Conservation (phyloP, 164 flowering plant species). For the Annona cherimola region DNA sequence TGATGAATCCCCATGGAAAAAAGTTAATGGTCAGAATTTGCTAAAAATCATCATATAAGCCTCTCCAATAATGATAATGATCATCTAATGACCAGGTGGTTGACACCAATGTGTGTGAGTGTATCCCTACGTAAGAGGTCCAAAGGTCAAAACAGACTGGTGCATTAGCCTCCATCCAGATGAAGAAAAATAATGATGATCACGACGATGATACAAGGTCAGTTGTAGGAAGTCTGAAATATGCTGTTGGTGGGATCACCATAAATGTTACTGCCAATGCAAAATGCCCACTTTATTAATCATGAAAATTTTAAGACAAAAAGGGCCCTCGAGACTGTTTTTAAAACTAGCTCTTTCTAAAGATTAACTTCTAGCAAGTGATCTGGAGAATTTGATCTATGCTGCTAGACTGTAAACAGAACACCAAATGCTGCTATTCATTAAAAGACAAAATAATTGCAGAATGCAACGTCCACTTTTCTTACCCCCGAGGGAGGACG, state of each 20-base stretch:
- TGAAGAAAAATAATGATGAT: not conserved
- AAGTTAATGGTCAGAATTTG: too few species aligned
- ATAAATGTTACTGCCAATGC: not conserved
- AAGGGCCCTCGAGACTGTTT: not conserved
- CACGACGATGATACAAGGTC: too few species aligned
- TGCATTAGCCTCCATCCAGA: not conserved
- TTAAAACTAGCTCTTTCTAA: not conserved
- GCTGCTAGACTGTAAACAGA: not conserved
- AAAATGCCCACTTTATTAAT: not conserved
- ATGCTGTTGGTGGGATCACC: not conserved
- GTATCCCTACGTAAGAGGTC: too few species aligned
- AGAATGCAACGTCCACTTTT: not conserved
- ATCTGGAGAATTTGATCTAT: not conserved
- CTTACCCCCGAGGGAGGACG: not conserved
- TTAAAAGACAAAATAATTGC: not conserved
- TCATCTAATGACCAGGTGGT: too few species aligned
- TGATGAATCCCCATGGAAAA: too few species aligned
- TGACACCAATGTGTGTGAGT: too few species aligned
- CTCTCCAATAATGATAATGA: too few species aligned
- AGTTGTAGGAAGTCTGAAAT: too few species aligned
- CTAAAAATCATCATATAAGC: too few species aligned
- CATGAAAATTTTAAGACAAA: not conserved
- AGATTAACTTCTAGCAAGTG: not conserved
- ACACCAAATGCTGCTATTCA: not conserved
- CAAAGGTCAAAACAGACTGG: too few species aligned